Conservation (phyloP, 2,329 filamentous ascomycete genomes). For the Aspergillus neotritici region DNA sequence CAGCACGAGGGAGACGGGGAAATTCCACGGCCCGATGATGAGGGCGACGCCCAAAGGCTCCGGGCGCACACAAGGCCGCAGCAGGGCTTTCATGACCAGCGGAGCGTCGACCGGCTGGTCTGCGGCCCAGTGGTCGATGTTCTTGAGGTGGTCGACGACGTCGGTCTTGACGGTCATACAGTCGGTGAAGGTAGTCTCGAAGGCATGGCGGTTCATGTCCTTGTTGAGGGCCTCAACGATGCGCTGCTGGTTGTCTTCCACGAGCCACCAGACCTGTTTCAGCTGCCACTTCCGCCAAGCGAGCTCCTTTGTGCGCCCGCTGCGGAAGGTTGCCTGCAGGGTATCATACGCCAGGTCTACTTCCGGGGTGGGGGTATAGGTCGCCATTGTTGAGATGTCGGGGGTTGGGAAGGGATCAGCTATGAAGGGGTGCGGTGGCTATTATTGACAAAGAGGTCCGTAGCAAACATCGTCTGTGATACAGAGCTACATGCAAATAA, state of each 20-base stretch:
- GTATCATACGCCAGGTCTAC: constrained; percentile 8
- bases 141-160: constrained; percentile 33
- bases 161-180: constrained; percentile 30
- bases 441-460: too few relatives aligned
- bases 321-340: constrained; percentile 22
- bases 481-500: too few relatives aligned
- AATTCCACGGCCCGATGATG: constrained; percentile 47
- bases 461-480: too few relatives aligned
- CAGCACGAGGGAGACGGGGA: constrained; percentile 36
- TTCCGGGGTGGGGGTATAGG: constrained; percentile 1
- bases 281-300: constrained; percentile 41
- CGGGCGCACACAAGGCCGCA: constrained; percentile 33
- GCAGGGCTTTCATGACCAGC: constrained; percentile 26
- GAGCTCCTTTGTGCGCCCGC: constrained; percentile 32
- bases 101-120: constrained; percentile 26
- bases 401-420: too few relatives aligned
- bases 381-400: background rate
- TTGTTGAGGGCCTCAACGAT: constrained; percentile 29
- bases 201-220: constrained; percentile 33
- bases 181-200: constrained; percentile 32
- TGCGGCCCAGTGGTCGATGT: constrained; percentile 39
- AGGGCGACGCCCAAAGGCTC: constrained; percentile 43
- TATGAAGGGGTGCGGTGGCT: too few relatives aligned
- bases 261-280: constrained; percentile 39
- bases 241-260: constrained; percentile 35